These are phyloP conservation scores for Stygiomarasmius scandens DNA, from an alignment of 1,284 basidiomycete genomes.

Conservation along the genomic window DNA sequence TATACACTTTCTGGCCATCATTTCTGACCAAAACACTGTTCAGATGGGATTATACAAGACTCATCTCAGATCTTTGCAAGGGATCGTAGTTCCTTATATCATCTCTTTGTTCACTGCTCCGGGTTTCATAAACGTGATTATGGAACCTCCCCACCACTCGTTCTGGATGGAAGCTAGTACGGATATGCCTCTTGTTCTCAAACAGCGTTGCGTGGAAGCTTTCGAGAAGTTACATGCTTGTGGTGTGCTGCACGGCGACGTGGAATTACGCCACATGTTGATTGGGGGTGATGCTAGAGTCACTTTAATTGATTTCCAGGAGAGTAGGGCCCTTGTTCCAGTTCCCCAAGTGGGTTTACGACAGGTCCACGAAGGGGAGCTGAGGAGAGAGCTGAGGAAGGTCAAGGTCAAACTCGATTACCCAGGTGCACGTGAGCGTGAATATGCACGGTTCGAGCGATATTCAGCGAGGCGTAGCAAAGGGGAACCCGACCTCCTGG, in stretches of 20 bases:
- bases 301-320: conserved; percentile 59
- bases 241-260: conserved; percentile 54
- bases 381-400: conserved; percentile 54
- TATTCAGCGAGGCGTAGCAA: not conserved
- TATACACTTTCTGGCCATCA: too few species aligned
- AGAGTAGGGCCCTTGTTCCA: conserved; percentile 42
- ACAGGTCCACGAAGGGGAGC: conserved; percentile 41
- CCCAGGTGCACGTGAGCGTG: conserved; percentile 26
- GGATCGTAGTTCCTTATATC: conserved; percentile 51
- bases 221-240: conserved; percentile 50
- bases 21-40: conserved; percentile 21
- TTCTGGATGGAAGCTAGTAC: conserved; percentile 61
- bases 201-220: conserved; percentile 50
- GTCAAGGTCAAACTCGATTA: conserved; percentile 56
- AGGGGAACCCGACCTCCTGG: not conserved
- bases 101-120: conserved; percentile 50
- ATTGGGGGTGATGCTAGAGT: conserved; percentile 58
- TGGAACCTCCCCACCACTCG: conserved; percentile 53
- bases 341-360: conserved; percentile 39
- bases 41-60: conserved; percentile 44
- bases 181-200: conserved; percentile 53
- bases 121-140: conserved; percentile 45
- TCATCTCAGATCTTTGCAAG: conserved; percentile 55
- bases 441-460: conserved; percentile 16
- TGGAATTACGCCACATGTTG: conserved; percentile 57